Conservation (phyloP, 331 rosid genomes). For the Stylosanthes scabra region DNA sequence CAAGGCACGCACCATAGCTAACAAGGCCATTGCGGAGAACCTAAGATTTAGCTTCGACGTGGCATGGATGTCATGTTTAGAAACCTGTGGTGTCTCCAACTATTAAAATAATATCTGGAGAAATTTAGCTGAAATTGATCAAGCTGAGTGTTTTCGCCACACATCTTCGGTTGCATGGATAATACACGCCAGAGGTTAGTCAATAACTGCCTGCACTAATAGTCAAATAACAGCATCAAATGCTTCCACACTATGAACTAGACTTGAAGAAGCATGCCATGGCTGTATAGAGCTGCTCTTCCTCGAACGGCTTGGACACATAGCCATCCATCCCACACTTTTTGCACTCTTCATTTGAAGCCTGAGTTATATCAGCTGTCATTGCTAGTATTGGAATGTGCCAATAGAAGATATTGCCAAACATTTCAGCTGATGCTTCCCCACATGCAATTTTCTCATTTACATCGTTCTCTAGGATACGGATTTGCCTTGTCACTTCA, state of each 20-base stretch:
- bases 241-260: constrained; percentile 41
- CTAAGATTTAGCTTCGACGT: constrained; percentile 31
- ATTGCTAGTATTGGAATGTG: constrained; percentile 90
- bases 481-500: constrained; percentile 76
- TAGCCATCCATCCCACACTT: constrained; percentile 93
- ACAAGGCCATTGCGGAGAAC: constrained; percentile 29
- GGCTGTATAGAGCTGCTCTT: constrained; percentile 76
- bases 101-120: too few relatives aligned
- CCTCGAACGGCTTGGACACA: constrained; percentile 92
- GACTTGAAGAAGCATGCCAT: constrained; percentile 62
- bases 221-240: constrained; percentile 2
- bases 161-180: background rate
- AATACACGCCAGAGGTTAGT: constrained; percentile 20
- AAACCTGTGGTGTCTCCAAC: constrained; percentile 30
- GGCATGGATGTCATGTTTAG: constrained; percentile 21
- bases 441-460: constrained; percentile 66
- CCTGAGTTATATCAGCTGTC: constrained; percentile 94
- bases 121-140: too few relatives aligned
- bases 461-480: constrained; percentile 59
- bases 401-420: constrained; percentile 65
- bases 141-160: constrained; percentile 17
- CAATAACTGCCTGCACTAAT: constrained; percentile 33
- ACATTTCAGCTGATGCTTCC: constrained; percentile 62
- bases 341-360: constrained; percentile 81
- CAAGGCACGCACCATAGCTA: constrained; percentile 37